Evolutionary conservation across 2,329 filamentous ascomycete species (phyloP).

Genomic region (Ophiostoma fasciatum): DNA sequence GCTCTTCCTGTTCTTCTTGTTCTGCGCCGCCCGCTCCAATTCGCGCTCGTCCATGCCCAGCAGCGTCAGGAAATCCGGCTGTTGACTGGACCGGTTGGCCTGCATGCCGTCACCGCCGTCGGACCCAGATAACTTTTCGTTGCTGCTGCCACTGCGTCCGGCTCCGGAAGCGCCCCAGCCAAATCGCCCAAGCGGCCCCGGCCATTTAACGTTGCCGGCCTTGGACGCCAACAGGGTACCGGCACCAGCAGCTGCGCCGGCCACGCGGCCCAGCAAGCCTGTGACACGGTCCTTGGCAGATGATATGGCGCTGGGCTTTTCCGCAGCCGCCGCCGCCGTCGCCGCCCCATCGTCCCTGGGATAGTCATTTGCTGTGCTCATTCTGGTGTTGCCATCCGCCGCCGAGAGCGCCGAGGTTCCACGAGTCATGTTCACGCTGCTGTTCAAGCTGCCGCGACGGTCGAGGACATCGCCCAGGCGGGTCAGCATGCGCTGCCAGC

Average conservation of each 20-base stretch:
- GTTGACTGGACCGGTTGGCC: slow-evolving; percentile 7
- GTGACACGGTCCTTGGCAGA: slow-evolving; percentile 23
- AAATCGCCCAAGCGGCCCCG: too few species aligned
- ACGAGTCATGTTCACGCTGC: slow-evolving; percentile 30
- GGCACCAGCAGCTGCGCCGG: slow-evolving; percentile 3
- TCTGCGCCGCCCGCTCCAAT: slow-evolving; percentile 22
- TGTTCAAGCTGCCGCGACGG: slow-evolving; percentile 3
- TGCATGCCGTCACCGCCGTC: background rate
- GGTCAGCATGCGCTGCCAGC: slow-evolving; percentile 21
- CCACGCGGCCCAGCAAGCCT: slow-evolving; percentile 22
- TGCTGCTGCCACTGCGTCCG: slow-evolving; percentile 10
- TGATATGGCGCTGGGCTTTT: too few species aligned
- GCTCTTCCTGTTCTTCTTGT: slow-evolving; percentile 17
- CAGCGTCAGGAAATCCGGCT: slow-evolving; percentile 30
- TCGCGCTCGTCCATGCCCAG: slow-evolving; percentile 28
- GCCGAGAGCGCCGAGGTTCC: slow-evolving; percentile 41
- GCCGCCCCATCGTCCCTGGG: too few species aligned
- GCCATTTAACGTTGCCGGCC: too few species aligned
- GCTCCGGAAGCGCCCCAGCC: too few species aligned
- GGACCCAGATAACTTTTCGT: too few species aligned
- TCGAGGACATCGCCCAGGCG: slow-evolving; percentile 19
- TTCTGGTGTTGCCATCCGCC: slow-evolving; percentile 16
- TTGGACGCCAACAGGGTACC: background rate
- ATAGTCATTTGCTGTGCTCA: too few species aligned
- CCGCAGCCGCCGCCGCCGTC: slow-evolving; percentile 8